These are phyloP conservation scores for Vitis hybrid DNA, from an alignment of 177 flowering plant species.

Conservation along the genomic window DNA sequence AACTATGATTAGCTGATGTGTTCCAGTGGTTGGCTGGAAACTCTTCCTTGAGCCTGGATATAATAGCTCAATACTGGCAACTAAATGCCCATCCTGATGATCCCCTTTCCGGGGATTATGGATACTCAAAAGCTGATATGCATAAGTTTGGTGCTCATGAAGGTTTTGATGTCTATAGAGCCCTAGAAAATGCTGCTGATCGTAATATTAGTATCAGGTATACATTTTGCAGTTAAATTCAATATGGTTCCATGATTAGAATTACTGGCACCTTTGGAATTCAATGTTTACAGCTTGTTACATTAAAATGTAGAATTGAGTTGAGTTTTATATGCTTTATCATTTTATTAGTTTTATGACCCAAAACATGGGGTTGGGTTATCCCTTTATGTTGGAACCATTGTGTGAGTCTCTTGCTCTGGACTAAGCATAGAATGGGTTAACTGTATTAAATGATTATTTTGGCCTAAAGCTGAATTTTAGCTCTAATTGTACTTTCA, in stretches of 20 bases:
- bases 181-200: conserved; percentile 75
- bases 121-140: conserved; percentile 71
- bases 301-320: too few relatives aligned
- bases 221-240: neutral
- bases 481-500: too few relatives aligned
- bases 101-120: conserved; percentile 87
- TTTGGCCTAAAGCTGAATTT: too few relatives aligned
- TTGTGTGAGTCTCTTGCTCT: too few relatives aligned
- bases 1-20: conserved; percentile 39
- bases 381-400: too few relatives aligned
- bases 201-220: conserved; percentile 71
- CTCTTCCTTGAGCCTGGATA: conserved; percentile 57
- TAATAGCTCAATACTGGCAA: conserved; percentile 94
- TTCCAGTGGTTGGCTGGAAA: conserved; percentile 85
- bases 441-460: too few relatives aligned
- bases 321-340: too few relatives aligned
- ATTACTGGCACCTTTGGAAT: too few relatives aligned
- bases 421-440: too few relatives aligned
- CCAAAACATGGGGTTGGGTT: neutral
- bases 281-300: too few relatives aligned
- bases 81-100: conserved; percentile 56
- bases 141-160: conserved; percentile 60
- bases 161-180: conserved; percentile 55
- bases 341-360: too few relatives aligned
- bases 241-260: neutral